These are phyloP conservation scores for Cryptococcus wingfieldii DNA, from an alignment of 1,284 basidiomycete genomes.

Conservation along the genomic window DNA sequence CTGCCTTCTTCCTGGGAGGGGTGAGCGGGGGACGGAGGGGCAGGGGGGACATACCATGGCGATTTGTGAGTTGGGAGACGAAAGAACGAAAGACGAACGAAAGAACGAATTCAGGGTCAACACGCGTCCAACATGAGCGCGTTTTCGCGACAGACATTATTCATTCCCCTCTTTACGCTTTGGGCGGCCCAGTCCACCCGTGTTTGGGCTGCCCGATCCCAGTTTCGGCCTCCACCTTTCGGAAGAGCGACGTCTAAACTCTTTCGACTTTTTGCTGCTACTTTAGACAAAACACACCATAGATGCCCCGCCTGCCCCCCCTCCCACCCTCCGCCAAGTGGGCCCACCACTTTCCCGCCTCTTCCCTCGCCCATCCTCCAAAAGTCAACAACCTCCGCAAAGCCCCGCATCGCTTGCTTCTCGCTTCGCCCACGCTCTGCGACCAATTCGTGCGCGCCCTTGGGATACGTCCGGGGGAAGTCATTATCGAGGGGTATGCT, in stretches of 20 bases:
- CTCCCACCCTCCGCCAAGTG: constrained; percentile 23
- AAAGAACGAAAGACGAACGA: background rate
- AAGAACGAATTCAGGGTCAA: background rate
- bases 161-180: background rate
- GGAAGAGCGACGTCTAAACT: background rate
- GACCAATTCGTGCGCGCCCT: constrained; percentile 38
- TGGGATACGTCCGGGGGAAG: constrained; percentile 26
- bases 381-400: constrained; percentile 8
- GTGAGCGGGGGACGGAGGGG: background rate
- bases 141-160: background rate
- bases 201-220: background rate
- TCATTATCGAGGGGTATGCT: constrained; percentile 36
- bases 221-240: background rate
- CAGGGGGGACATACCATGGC: background rate
- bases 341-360: constrained; percentile 15
- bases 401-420: constrained; percentile 18
- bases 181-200: too few species aligned
- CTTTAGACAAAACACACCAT: background rate
- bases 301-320: constrained; percentile 34
- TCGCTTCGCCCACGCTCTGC: constrained; percentile 21
- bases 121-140: background rate
- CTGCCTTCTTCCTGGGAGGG: constrained; percentile 14
- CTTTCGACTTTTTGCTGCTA: too few species aligned
- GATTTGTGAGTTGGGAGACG: background rate
- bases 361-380: constrained; percentile 12